Base-by-base conservation (phyloP, 305 asterid genomes). In the Caryopteris hybrid region DNA sequence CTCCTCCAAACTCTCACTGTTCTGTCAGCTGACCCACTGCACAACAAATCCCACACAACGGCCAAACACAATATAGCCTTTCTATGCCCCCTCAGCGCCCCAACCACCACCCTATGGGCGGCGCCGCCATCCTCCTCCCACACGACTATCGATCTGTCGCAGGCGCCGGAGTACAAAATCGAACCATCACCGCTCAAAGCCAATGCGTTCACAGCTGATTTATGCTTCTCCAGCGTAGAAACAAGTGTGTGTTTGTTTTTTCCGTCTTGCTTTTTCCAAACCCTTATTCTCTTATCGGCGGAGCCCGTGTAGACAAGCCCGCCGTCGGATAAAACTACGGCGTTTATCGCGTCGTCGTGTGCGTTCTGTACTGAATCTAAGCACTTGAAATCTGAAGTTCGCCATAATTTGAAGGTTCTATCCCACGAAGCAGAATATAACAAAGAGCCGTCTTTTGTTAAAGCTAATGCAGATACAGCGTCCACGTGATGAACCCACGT, bases 401-500 rank as follows among this genome's bases (percentile, higher is more conserved):
- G 73, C 98, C 98, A 93, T 0, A 90, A 59, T 41, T 93, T 93
- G 51, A 93, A 75, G 13, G 84, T 84, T 10, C 95, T 51, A 10
- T 93, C 98, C 98, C 98, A 93, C 0, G 98, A 93, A 14, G 62
- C 95, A 0, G 98, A 93, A 78, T 85, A 93, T 1, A 93, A 68
- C 4, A 80, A 14, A 2, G 78, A 29, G n/a, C 83, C 81, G 38
- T 90, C 92, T 1, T 8, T 18, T 0, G 95, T 80, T 23, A 86
- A 5, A 7, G 95, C 93, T 14, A 93, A 54, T 3, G 95, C 86
- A 0, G 98, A 84, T 1, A 92, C 88, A 13, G 93, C 69, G 33
- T 92, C 98, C 17, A 86, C 83, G 69, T 93, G 98, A 42, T 90
- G 89, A 14, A 93, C 89, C 95, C 95, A 93, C 50, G 97, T 90